Base-by-base conservation (phyloP, 164 flowering plant species). In the Piper betle region DNA sequence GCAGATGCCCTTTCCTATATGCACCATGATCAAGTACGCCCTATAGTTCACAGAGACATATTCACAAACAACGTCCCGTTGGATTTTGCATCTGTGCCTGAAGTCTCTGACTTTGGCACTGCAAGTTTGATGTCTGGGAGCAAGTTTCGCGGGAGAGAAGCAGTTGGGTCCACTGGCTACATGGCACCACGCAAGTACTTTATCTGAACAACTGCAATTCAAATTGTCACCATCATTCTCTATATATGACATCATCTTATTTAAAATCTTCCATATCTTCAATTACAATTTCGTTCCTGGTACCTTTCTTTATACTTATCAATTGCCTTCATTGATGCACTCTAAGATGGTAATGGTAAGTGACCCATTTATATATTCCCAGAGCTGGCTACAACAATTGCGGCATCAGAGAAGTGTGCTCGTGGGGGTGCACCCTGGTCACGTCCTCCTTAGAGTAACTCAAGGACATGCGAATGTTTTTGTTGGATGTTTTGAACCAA, bases 1-100 rank as follows among this genome's bases (percentile, higher is more conserved):
- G 72, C 70, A 5, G 60, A 73, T 17, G 72, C 75, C 11, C 52
- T 69, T 4, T 66, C 70, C 41, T 73, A 73, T 40, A 57, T 66
- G 42, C 68, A 66, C 39, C 63, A 66, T 41, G 63, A 60, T 57
- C 54, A 62, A 15, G 12, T 4, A 3, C 55, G 58, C 2, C 37
- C 69, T 1, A 55, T 66, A 2, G 59, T 66, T 19, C 64, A 66
- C 15, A 39, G 69, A 15, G 69, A 66, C 64, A 55, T 66, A 6
- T 66, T 60, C 2, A 61, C 25, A 43, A 66, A 65, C 39, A 72
- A 72, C 50, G 63, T 69, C 52, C 56, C 68, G 40, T 18, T 72
- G 56, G 70, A 69, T 52, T 59, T 62, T 1, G 65, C 55, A 9
- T 66, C 48, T 16, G 70, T 65, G 46, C 64, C 69, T 15, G 57